Evolutionary conservation across 306 rosid genomes (phyloP), one percentile per base, ranked within the genome.

Genomic region (Vigna nakashimae): DNA sequence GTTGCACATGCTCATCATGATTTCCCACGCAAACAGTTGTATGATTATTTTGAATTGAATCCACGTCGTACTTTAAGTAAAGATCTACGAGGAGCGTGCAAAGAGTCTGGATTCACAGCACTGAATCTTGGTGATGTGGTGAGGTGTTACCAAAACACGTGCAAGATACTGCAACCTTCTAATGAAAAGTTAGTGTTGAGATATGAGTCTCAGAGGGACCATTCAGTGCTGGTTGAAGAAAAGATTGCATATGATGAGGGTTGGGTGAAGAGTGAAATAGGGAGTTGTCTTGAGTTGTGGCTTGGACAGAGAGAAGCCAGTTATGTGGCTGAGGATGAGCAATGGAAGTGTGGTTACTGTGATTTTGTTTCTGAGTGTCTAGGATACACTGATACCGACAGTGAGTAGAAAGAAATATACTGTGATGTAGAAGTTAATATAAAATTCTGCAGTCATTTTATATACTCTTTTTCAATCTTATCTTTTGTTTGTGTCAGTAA

Each of bases 131-230:
- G 73, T 53, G 91, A 93, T 26, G 62, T 87, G 56, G 79, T 90
- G 74, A 66, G 18, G 46, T 82, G 77, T 83, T 90, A 80, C 78
- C 74, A 26, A 75, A 82, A 83, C 34, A 73, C 87, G 5, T 89
- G 86, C 66, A 82, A 75, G 67, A 82, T 63, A 81, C 71, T 91
- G 36, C 80, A 87, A 60, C 83, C 43, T 60, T 75, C 90, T 45
- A 72, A 86, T 71, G 82, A 86, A 24, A 48, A 59, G 78, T 85
- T 91, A 17, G 75, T 88, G 53, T 59, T 93, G 79, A 88, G 89
- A 83, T 94, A 92, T 2, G 93, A 94, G 79, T 89, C 75, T 50
- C 94, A 90, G 70, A 87, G 64, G 43, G 96, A 92, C 56, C 77
- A 83, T 36, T 88, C 93, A 32, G 10, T 94, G 68, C 79, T 94